These are phyloP conservation scores for Coffea humblotiana DNA, from an alignment of 305 asterid genomes.

Conservation along the genomic window DNA sequence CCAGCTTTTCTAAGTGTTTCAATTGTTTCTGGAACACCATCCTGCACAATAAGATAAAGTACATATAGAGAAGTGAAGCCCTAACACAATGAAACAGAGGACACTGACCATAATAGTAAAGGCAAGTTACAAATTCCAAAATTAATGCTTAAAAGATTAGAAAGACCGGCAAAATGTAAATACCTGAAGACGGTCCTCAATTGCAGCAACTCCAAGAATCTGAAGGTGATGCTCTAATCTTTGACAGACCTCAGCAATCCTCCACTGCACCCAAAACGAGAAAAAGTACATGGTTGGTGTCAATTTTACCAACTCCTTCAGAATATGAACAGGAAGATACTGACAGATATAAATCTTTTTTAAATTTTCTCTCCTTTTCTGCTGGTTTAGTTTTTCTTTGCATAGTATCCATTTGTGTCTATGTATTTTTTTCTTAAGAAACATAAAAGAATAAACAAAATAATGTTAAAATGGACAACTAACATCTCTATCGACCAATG, in stretches of 20 bases:
- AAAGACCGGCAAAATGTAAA: constrained; percentile 16
- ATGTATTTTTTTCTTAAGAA: not conserved
- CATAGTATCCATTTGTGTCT: not conserved
- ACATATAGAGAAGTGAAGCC: constrained; percentile 16
- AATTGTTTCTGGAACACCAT: constrained; percentile 96
- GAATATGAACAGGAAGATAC: constrained; percentile 5
- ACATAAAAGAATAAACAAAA: constrained; percentile 12
- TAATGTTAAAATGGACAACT: constrained; percentile 13
- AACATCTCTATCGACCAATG: constrained; percentile 95
- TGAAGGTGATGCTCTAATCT: constrained; percentile 82
- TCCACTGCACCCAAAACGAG: constrained; percentile 58
- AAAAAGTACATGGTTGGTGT: not conserved
- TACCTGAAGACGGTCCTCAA: constrained; percentile 97
- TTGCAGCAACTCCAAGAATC: constrained; percentile 96
- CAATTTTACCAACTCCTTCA: not conserved
- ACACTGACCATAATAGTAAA: not conserved
- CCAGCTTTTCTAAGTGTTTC: constrained; percentile 91
- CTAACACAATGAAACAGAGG: not conserved
- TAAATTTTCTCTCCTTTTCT: not conserved
- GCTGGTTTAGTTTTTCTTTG: not conserved
- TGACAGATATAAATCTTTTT: not conserved
- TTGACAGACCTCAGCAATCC: constrained; percentile 96
- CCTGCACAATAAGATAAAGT: constrained; percentile 48
- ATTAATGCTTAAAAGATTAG: not conserved
- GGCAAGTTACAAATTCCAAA: not conserved